Evolutionary conservation across 1,284 basidiomycete species (phyloP).

Genomic region (Amylostereum chailletii): DNA sequence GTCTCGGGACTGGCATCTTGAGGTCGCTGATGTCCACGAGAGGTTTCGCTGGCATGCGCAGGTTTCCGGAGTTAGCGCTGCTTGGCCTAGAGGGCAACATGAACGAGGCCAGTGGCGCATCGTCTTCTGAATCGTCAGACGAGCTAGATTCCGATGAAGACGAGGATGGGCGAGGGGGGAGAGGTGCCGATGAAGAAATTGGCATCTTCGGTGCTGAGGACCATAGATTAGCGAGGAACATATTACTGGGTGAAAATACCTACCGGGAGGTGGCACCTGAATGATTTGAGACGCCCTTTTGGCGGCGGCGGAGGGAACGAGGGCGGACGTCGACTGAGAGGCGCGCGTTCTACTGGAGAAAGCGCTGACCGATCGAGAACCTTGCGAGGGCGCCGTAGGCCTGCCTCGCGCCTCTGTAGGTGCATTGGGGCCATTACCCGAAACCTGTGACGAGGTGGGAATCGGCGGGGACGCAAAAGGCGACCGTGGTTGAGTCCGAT

Average conservation of each 20-base stretch:
- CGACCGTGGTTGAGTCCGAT: conserved; percentile 13
- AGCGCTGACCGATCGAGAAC: conserved; percentile 6
- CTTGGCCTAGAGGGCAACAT: conserved; percentile 34
- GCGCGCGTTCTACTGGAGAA: conserved; percentile 16
- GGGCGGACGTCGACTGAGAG: conserved; percentile 30
- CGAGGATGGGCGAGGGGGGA: not conserved
- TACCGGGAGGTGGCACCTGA: conserved; percentile 12
- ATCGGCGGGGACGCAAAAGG: conserved; percentile 11
- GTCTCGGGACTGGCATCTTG: conserved; percentile 12
- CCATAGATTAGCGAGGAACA: not conserved
- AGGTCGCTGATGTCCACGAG: conserved; percentile 38
- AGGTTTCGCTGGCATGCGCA: conserved; percentile 31
- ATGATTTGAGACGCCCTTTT: conserved; percentile 25
- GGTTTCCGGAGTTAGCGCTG: conserved; percentile 30
- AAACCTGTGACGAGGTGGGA: conserved; percentile 10
- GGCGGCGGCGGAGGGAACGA: conserved; percentile 28
- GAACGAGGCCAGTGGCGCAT: conserved; percentile 33
- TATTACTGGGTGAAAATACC: not conserved
- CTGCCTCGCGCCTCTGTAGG: not conserved
- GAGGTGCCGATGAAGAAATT: not conserved
- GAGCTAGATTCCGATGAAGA: conserved; percentile 4
- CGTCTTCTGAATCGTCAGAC: conserved; percentile 22
- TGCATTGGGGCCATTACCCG: conserved; percentile 1
- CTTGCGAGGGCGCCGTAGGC: not conserved
- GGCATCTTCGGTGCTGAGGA: conserved; percentile 1